phyloP scores from a whole-genome alignment of 768 basidiomycete species.

The Leccinellum luteum region DNA sequence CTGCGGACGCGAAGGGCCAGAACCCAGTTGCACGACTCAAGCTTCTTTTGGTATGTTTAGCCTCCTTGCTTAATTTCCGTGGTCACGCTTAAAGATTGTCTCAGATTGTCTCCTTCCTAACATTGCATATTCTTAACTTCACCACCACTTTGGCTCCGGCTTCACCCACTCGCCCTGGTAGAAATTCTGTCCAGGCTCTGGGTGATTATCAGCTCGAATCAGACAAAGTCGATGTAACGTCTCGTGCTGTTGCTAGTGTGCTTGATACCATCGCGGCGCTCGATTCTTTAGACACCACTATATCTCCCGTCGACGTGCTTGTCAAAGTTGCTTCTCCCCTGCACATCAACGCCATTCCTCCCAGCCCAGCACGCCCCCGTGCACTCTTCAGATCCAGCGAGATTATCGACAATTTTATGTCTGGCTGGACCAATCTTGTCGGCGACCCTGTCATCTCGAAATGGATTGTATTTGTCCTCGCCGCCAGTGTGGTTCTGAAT shows the following conservation, averaged over 20 bases:
- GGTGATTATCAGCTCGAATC: slow-evolving; percentile 22
- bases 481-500: slow-evolving; percentile 84
- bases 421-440: slow-evolving; percentile 84
- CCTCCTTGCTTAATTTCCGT: not conserved
- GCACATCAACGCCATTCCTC: slow-evolving; percentile 47
- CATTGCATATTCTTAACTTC: slow-evolving; percentile 88
- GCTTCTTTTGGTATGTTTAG: slow-evolving; percentile 66
- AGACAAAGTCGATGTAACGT: slow-evolving; percentile 69
- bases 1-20: slow-evolving; percentile 49
- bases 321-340: slow-evolving; percentile 64
- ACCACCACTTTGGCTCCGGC: slow-evolving; percentile 83
- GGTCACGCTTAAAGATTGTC: not conserved
- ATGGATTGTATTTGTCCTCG: slow-evolving; percentile 89
- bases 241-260: slow-evolving; percentile 55
- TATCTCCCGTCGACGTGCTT: slow-evolving; percentile 41
- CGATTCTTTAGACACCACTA: slow-evolving; percentile 16
- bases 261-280: slow-evolving; percentile 53
- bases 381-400: slow-evolving; percentile 42
- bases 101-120: slow-evolving; percentile 87
- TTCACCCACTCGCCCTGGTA: slow-evolving; percentile 46
- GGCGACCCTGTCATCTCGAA: slow-evolving; percentile 93
- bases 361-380: slow-evolving; percentile 29
- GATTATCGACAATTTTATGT: slow-evolving; percentile 82
- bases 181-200: slow-evolving; percentile 11
- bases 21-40: slow-evolving; percentile 88